Conservation (phyloP, 805 yeast genomes). For the Yarrowia divulgata region DNA sequence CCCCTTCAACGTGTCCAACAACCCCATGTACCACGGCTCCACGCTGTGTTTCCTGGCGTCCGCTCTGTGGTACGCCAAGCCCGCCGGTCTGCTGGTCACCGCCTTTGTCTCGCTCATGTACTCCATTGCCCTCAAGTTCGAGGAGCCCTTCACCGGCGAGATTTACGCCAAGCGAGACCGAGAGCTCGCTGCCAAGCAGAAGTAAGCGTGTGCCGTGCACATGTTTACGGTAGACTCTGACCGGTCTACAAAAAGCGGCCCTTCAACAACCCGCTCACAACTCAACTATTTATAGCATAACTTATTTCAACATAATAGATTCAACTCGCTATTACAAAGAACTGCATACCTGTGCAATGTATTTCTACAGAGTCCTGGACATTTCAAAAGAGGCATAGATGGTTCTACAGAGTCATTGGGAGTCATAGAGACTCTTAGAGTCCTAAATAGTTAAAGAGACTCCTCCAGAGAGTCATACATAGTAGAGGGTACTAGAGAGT, state of each 20-base stretch:
- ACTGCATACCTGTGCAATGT: too few relatives aligned
- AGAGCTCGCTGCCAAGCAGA: slow-evolving; percentile 48
- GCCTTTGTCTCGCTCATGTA: slow-evolving; percentile 82
- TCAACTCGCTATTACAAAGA: slow-evolving; percentile 39
- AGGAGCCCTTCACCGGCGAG: slow-evolving; percentile 94
- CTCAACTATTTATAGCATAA: slow-evolving; percentile 39
- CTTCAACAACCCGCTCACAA: slow-evolving; percentile 14
- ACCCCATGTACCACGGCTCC: slow-evolving; percentile 98
- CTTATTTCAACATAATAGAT: slow-evolving; percentile 39
- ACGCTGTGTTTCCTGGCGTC: slow-evolving; percentile 89
- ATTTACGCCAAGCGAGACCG: slow-evolving; percentile 80
- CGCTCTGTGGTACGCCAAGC: slow-evolving; percentile 85
- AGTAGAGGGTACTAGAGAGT: too few relatives aligned
- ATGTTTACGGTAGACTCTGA: not conserved
- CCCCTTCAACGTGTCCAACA: slow-evolving; percentile 89
- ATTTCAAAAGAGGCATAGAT: too few relatives aligned
- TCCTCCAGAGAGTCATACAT: too few relatives aligned
- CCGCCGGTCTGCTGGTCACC: slow-evolving; percentile 82
- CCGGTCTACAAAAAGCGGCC: not conserved
- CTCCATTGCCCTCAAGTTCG: slow-evolving; percentile 80
- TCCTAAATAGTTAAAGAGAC: too few relatives aligned
- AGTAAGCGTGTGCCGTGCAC: slow-evolving; percentile 39
- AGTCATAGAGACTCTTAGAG: too few relatives aligned
- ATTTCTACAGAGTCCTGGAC: too few relatives aligned
- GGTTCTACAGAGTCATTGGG: too few relatives aligned